Evolutionary conservation across 768 basidiomycete genomes (phyloP).

Genomic region (Rhodotorula toruloides): DNA sequence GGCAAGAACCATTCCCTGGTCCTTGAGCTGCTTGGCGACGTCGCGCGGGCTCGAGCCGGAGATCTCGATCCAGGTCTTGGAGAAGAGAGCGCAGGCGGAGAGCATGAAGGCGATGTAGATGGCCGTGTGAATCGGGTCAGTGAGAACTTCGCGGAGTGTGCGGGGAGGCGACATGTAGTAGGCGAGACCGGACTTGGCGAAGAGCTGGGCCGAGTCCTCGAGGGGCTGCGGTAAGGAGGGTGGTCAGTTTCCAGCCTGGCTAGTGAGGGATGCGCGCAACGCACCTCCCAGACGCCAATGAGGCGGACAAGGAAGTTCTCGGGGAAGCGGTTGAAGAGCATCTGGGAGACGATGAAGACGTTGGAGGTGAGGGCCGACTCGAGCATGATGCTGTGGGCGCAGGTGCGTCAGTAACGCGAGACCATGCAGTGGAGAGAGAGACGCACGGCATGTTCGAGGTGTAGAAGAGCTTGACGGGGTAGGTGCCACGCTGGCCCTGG

Average conservation of each 20-base stretch:
- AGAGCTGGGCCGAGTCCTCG: constrained; percentile 88
- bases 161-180: constrained; percentile 99
- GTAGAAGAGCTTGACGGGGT: constrained; percentile 98
- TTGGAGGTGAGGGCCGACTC: constrained; percentile 88
- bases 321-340: constrained; percentile 88
- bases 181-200: constrained; percentile 80
- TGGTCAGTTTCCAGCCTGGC: background rate
- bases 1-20: constrained; percentile 82
- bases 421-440: too few relatives aligned
- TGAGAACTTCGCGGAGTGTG: constrained; percentile 74
- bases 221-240: constrained; percentile 58
- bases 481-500: constrained; percentile 90
- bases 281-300: constrained; percentile 96
- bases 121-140: constrained; percentile 89
- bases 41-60: constrained; percentile 93
- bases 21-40: constrained; percentile 96
- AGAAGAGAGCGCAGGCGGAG: constrained; percentile 90
- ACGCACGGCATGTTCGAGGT: constrained; percentile 89
- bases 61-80: constrained; percentile 99
- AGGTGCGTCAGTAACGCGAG: background rate
- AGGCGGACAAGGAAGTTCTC: constrained; percentile 80
- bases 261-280: constrained; percentile 30
- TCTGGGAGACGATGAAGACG: constrained; percentile 92
- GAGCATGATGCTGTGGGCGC: constrained; percentile 68
- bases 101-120: constrained; percentile 90